These are phyloP conservation scores for Xylariaceae sp. DNA, from an alignment of 2,329 filamentous ascomycete species.

Conservation along the genomic window DNA sequence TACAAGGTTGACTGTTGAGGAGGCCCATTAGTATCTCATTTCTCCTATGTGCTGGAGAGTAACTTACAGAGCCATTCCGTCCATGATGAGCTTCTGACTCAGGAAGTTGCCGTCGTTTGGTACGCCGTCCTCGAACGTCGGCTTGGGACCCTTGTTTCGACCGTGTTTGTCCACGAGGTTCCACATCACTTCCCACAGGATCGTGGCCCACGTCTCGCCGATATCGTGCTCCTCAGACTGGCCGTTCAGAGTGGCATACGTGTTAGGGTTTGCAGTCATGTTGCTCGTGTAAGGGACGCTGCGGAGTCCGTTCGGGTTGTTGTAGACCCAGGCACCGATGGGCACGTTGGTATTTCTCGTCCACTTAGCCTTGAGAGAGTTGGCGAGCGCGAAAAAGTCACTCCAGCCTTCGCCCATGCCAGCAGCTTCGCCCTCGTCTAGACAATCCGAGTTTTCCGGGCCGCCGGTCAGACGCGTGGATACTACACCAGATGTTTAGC, in stretches of 20 bases:
- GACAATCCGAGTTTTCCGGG: slow-evolving; percentile 58
- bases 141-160: slow-evolving; percentile 49
- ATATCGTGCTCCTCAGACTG: slow-evolving; percentile 50
- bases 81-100: slow-evolving; percentile 55
- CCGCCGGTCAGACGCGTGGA: slow-evolving; percentile 66
- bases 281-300: slow-evolving; percentile 54
- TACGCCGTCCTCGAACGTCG: slow-evolving; percentile 49
- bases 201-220: slow-evolving; percentile 56
- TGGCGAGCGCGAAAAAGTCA: slow-evolving; percentile 57
- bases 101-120: slow-evolving; percentile 56
- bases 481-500: slow-evolving; percentile 37
- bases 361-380: slow-evolving; percentile 52
- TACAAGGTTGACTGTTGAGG: slow-evolving; percentile 52
- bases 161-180: slow-evolving; percentile 58
- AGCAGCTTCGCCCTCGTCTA: slow-evolving; percentile 49
- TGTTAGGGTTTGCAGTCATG: slow-evolving; percentile 52
- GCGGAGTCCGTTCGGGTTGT: slow-evolving; percentile 49
- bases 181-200: slow-evolving; percentile 59
- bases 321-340: slow-evolving; percentile 54
- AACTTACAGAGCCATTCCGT: slow-evolving; percentile 53
- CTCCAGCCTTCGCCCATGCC: slow-evolving; percentile 60
- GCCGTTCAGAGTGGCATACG: slow-evolving; percentile 48
- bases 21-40: slow-evolving; percentile 2
- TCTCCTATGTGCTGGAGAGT: slow-evolving; percentile 1
- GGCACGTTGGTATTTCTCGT: slow-evolving; percentile 52